A percentile compares a stretch with the other conserved stretches of the same genome.
phyloP scores from a whole-genome alignment of 2,329 filamentous ascomycete genomes.

The Aschersonia sp. region DNA sequence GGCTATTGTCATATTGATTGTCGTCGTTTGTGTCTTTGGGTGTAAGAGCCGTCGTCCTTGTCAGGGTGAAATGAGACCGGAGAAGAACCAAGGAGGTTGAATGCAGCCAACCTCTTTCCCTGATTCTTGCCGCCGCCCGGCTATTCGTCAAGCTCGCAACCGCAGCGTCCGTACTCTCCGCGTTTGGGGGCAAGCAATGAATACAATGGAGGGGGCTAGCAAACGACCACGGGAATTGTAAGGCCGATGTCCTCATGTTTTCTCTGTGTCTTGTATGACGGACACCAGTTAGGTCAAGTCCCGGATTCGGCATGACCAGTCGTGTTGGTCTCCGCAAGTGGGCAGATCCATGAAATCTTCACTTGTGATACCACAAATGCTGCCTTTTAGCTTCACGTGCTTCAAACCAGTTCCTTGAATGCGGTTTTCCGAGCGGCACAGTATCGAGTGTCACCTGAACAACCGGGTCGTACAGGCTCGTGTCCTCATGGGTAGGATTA shows the following conservation, averaged over 20 bases:
- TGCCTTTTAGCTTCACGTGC: too few relatives aligned
- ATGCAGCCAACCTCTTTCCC: neutral
- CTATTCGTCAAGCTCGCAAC: neutral
- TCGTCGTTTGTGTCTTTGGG: neutral
- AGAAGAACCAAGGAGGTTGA: neutral
- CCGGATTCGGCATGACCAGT: too few relatives aligned
- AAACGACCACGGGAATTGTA: neutral
- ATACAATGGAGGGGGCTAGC: neutral
- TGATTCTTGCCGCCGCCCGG: neutral
- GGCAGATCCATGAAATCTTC: too few relatives aligned
- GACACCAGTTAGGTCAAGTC: too few relatives aligned
- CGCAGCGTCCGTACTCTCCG: neutral
- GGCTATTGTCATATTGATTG: neutral
- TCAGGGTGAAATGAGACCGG: neutral
- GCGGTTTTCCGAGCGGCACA: too few relatives aligned
- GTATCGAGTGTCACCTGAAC: too few relatives aligned
- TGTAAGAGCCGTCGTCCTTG: neutral
- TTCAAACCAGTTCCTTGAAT: too few relatives aligned
- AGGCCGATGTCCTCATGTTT: neutral
- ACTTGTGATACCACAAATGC: too few relatives aligned
- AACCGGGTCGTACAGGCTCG: too few relatives aligned
- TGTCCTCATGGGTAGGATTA: too few relatives aligned
- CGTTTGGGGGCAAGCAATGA: neutral
- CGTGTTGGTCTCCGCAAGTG: too few relatives aligned
- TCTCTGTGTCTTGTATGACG: too few relatives aligned